A percentile compares a stretch with the other conserved stretches of the same genome.
These are phyloP conservation scores for Calonectria multiphialidica DNA, from an alignment of 2,329 filamentous ascomycete genomes.

Conservation along the genomic window DNA sequence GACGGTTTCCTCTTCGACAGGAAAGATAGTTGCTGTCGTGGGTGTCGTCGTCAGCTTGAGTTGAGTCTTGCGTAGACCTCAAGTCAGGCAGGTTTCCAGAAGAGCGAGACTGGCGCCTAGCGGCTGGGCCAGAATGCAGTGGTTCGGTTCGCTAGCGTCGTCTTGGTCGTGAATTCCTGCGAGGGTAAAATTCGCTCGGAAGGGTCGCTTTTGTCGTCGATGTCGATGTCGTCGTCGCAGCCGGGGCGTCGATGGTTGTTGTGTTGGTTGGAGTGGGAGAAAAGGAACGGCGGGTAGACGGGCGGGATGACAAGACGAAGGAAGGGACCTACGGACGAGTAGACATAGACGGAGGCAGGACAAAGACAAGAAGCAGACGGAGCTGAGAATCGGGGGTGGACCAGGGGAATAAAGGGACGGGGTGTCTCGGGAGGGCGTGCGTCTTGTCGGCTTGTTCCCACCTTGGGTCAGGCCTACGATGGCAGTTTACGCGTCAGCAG, in stretches of 20 bases:
- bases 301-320: constrained; percentile 35
- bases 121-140: constrained; percentile 21
- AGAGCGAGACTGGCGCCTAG: constrained; percentile 36
- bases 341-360: constrained; percentile 28
- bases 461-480: constrained; percentile 43
- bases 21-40: constrained; percentile 37
- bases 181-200: constrained; percentile 25
- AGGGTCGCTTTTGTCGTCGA: constrained; percentile 21
- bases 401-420: constrained; percentile 50
- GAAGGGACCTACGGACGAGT: constrained; percentile 26
- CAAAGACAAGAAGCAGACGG: constrained; percentile 35
- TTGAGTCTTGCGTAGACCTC: constrained; percentile 42
- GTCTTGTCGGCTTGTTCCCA: constrained; percentile 42
- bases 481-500: constrained; percentile 55
- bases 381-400: constrained; percentile 46
- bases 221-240: constrained; percentile 23
- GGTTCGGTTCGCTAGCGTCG: constrained; percentile 34
- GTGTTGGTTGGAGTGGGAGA: constrained; percentile 30
- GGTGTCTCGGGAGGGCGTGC: constrained; percentile 49
- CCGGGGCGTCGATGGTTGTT: constrained; percentile 26
- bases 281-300: constrained; percentile 40
- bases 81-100: constrained; percentile 38
- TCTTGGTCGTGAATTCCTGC: constrained; percentile 15
- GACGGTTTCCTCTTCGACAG: constrained; percentile 23
- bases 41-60: constrained; percentile 42